These are phyloP conservation scores for Lichtheimia ramosa DNA, from an alignment of 371 early-diverging fungal species.

Conservation along the genomic window DNA sequence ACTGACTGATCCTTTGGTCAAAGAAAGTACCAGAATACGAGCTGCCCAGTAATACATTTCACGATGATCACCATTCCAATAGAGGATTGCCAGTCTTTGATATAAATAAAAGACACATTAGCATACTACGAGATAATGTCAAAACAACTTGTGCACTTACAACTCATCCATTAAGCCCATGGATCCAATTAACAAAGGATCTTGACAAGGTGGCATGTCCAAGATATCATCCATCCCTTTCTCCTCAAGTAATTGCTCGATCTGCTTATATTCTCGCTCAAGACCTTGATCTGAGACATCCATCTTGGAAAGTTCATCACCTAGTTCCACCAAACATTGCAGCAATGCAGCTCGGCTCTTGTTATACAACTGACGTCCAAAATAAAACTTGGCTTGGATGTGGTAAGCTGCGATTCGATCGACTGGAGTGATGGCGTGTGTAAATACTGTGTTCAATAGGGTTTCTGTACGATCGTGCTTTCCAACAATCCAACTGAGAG, in stretches of 20 bases:
- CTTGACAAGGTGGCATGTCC: conserved; percentile 23
- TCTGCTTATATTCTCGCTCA: conserved; percentile 14
- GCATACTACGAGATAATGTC: background rate
- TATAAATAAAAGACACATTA: background rate
- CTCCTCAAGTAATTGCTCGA: conserved; percentile 9
- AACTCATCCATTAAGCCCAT: conserved; percentile 40
- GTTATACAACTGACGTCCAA: conserved; percentile 31
- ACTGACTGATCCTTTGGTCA: conserved; percentile 21
- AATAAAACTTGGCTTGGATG: conserved; percentile 35
- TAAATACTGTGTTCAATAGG: conserved; percentile 27
- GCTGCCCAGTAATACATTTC: conserved; percentile 38
- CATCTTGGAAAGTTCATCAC: conserved; percentile 18
- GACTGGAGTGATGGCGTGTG: conserved; percentile 25
- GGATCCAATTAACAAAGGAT: conserved; percentile 19
- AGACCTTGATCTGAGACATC: conserved; percentile 18
- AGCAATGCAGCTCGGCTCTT: conserved; percentile 24
- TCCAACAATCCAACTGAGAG: conserved; percentile 41
- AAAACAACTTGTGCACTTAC: conserved; percentile 12
- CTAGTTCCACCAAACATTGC: conserved; percentile 29
- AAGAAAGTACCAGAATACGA: conserved; percentile 25
- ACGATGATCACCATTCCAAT: conserved; percentile 35
- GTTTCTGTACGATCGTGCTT: conserved; percentile 33
- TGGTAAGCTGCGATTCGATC: conserved; percentile 37
- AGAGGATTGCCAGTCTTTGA: conserved; percentile 25
- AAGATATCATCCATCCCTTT: conserved; percentile 19